phyloP scores from a whole-genome alignment of 768 basidiomycete species.

The Termitomyces titanicus region DNA sequence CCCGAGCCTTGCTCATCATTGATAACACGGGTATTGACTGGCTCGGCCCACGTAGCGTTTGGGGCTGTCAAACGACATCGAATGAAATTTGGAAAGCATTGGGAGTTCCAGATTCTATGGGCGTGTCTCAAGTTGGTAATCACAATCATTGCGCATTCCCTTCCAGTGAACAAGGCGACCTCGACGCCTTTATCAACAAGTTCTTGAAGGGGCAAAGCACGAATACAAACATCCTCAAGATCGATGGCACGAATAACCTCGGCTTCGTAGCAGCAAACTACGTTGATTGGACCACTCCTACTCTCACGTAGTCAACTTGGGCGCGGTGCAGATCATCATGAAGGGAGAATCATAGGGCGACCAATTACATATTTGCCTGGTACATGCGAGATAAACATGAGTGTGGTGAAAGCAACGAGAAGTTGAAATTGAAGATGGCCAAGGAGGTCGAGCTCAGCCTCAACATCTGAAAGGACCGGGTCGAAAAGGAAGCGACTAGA shows the following conservation, averaged over 20 bases:
- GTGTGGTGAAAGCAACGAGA: no score
- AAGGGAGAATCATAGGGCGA: not conserved
- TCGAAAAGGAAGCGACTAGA: no score
- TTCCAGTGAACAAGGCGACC: conserved; percentile 34
- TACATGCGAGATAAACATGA: no score
- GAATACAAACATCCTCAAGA: conserved; percentile 44
- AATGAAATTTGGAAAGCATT: conserved; percentile 49
- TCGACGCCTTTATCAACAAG: conserved; percentile 53
- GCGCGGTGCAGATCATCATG: no score
- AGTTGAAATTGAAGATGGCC: no score
- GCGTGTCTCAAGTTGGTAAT: conserved; percentile 50
- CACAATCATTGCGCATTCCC: conserved; percentile 58
- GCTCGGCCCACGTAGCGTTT: conserved; percentile 48
- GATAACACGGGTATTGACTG: conserved; percentile 56
- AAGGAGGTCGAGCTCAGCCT: no score
- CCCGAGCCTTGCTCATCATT: conserved; percentile 47
- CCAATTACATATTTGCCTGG: no score
- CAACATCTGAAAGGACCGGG: no score
- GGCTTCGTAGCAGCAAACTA: conserved; percentile 37
- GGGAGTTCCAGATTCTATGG: conserved; percentile 43
- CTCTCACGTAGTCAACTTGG: conserved; percentile 19
- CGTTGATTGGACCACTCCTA: conserved; percentile 49
- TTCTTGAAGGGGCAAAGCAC: conserved; percentile 47
- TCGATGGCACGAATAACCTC: conserved; percentile 38
- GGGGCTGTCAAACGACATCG: conserved; percentile 48